Percentiles rank a stretch among this genome's conserved stretches.
These are phyloP conservation scores for Exophiala oligosperma DNA, from an alignment of 2,329 filamentous ascomycete species.

Conservation along the genomic window DNA sequence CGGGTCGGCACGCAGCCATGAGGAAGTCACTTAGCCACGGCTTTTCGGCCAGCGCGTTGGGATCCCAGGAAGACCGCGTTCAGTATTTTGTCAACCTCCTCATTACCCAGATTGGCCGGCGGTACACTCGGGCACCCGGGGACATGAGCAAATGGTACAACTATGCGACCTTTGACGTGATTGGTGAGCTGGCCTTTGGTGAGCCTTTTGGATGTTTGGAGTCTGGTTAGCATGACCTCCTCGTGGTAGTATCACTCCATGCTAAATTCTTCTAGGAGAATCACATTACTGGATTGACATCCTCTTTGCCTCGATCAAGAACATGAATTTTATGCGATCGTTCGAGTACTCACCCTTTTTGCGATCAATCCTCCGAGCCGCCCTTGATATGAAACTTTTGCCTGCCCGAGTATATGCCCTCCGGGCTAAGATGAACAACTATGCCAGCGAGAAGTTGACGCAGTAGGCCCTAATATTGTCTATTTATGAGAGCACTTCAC, in stretches of 20 bases:
- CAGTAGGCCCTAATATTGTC: not conserved
- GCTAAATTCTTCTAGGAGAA: not conserved
- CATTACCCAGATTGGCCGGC: not conserved
- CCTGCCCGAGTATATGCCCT: conserved; percentile 3
- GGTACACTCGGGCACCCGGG: not conserved
- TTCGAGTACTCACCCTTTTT: not conserved
- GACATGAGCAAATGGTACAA: conserved; percentile 25
- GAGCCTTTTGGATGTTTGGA: conserved; percentile 36
- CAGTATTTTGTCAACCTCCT: conserved; percentile 18
- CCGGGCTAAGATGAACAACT: not conserved
- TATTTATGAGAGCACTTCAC: not conserved
- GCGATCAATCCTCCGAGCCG: not conserved
- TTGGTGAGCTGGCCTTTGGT: conserved; percentile 36
- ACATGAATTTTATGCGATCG: not conserved
- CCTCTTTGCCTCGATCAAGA: not conserved
- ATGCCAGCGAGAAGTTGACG: conserved; percentile 5
- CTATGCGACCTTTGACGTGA: conserved; percentile 27
- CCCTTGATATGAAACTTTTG: not conserved
- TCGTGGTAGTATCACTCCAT: not conserved
- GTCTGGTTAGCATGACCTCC: conserved; percentile 18
- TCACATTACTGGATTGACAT: not conserved
- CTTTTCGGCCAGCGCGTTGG: conserved; percentile 32
- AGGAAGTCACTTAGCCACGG: conserved; percentile 3
- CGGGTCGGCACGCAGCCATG: conserved; percentile 4
- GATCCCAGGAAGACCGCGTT: conserved; percentile 37